Percentiles rank a stretch among this genome's conserved stretches.
These are phyloP conservation scores for Alternaria arborescens DNA, from an alignment of 2,329 filamentous ascomycete species.

Conservation along the genomic window DNA sequence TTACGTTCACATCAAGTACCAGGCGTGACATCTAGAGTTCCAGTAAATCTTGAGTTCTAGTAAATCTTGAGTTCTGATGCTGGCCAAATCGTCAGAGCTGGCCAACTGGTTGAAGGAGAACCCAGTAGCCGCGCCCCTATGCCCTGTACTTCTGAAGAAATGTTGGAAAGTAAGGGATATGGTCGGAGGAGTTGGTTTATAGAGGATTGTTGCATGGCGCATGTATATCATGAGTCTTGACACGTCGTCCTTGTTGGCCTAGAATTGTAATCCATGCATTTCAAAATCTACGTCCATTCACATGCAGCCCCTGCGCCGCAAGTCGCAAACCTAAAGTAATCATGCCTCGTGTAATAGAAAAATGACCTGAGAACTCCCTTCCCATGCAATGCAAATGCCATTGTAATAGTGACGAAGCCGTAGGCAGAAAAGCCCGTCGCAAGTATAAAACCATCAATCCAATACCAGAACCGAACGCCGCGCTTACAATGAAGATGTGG, in stretches of 20 bases:
- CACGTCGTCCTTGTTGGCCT: neutral
- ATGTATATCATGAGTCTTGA: neutral
- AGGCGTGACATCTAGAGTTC: too few relatives aligned
- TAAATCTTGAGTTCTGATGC: too few relatives aligned
- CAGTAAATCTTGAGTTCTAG: too few relatives aligned
- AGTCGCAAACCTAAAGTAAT: neutral
- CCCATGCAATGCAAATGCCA: constrained; percentile 32
- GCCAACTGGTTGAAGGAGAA: too few relatives aligned
- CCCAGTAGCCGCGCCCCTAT: too few relatives aligned
- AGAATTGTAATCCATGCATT: neutral
- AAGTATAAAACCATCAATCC: constrained; percentile 13
- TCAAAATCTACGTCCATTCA: neutral
- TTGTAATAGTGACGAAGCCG: constrained; percentile 9
- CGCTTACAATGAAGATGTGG: constrained; percentile 26
- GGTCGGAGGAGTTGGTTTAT: too few relatives aligned
- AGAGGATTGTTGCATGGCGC: neutral
- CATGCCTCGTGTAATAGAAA: constrained; percentile 1
- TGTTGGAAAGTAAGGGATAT: too few relatives aligned
- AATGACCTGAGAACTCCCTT: constrained; percentile 19
- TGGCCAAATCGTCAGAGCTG: too few relatives aligned
- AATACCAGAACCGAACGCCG: constrained; percentile 32
- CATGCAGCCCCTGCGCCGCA: neutral
- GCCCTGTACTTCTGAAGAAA: too few relatives aligned
- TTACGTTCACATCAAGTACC: too few relatives aligned
- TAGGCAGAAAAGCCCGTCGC: constrained; percentile 3